Evolutionary conservation across 78 protist species (phyloP).

Genomic region (Dictyostelium firmibasis): DNA sequence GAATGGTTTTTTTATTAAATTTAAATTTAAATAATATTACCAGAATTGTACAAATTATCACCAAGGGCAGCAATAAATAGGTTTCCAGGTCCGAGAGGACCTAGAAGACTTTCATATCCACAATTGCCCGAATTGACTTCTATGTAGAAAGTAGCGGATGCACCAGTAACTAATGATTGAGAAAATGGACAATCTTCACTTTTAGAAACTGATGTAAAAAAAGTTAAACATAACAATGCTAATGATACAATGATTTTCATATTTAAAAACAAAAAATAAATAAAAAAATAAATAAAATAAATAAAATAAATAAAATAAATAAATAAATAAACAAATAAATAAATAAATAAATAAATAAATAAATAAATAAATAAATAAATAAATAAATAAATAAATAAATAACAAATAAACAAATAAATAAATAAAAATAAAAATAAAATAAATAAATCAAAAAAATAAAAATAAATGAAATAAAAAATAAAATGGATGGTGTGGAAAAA

Average conservation of each 20-base stretch:
- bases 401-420: too few relatives aligned
- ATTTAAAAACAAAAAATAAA: not conserved
- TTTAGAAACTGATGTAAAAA: not conserved
- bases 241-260: not conserved
- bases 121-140: not conserved
- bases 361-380: too few relatives aligned
- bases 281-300: not conserved
- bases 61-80: not conserved
- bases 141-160: not conserved
- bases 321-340: not conserved
- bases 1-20: too few relatives aligned
- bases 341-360: too few relatives aligned
- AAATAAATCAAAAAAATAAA: too few relatives aligned
- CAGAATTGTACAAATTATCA: not conserved
- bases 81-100: not conserved
- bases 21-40: not conserved
- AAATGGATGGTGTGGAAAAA: not conserved
- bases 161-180: not conserved
- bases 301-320: not conserved
- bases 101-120: not conserved
- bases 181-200: not conserved
- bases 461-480: too few relatives aligned
- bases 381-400: too few relatives aligned
- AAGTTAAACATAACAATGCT: not conserved
- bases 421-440: too few relatives aligned